Evolutionary conservation across 1,139 yeast species (phyloP).

Genomic region (Geotrichum cucujoidarum): DNA sequence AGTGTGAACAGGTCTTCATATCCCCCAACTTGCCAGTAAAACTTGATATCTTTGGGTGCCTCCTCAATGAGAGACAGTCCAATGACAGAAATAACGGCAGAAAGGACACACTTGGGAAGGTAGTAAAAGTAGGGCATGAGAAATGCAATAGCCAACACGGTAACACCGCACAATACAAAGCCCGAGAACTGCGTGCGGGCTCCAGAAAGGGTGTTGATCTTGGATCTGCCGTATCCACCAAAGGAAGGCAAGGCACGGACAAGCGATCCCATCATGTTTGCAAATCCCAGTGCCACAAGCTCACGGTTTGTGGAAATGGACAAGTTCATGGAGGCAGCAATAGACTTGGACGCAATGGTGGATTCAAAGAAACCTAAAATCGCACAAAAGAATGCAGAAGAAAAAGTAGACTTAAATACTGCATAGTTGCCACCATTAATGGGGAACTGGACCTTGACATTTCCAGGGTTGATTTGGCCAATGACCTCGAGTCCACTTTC

Average conservation of each 20-base stretch:
- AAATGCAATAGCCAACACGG: conserved; percentile 60
- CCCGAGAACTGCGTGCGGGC: conserved; percentile 85
- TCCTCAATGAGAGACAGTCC: conserved; percentile 80
- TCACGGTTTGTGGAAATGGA: conserved; percentile 47
- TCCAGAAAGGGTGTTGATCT: conserved; percentile 78
- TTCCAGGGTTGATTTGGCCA: conserved; percentile 56
- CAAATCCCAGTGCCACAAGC: conserved; percentile 72
- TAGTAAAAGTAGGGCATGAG: conserved; percentile 62
- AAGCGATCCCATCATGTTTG: conserved; percentile 60
- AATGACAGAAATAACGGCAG: conserved; percentile 75
- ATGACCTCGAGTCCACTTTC: conserved; percentile 58
- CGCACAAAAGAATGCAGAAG: conserved; percentile 61
- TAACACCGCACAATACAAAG: conserved; percentile 67
- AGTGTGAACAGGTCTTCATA: conserved; percentile 74
- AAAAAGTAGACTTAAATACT: conserved; percentile 37
- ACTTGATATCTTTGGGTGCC: conserved; percentile 72
- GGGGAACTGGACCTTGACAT: conserved; percentile 47
- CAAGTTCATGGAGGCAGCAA: conserved; percentile 35
- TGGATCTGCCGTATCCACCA: conserved; percentile 95
- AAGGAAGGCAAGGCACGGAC: conserved; percentile 87
- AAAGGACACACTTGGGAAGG: conserved; percentile 75
- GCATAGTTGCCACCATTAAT: conserved; percentile 37
- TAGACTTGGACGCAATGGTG: conserved; percentile 77
- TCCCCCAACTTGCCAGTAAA: conserved; percentile 71
- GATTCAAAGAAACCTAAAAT: conserved; percentile 90